Evolutionary conservation across 768 basidiomycete species (phyloP).

Genomic region (Pleurotus giganteus): DNA sequence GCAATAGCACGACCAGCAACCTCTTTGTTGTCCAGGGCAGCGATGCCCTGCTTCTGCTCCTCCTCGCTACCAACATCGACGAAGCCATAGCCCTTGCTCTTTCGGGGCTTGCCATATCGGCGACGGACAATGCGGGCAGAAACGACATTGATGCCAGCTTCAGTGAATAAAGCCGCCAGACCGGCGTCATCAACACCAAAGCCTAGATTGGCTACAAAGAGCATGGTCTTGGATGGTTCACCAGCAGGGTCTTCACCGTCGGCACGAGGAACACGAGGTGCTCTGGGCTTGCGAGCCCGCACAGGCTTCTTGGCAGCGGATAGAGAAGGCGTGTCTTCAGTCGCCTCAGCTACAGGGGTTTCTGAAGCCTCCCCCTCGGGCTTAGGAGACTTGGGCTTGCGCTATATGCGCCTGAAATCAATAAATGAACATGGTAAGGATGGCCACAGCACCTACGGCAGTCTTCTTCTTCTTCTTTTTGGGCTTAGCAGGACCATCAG

Average conservation of each 20-base stretch:
- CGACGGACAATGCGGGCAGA: conserved; percentile 89
- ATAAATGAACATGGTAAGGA: conserved; percentile 12
- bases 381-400: conserved; percentile 54
- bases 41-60: conserved; percentile 90
- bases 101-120: conserved; percentile 79
- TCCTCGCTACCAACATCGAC: conserved; percentile 90
- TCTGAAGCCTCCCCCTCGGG: conserved; percentile 38
- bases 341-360: conserved; percentile 30
- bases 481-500: conserved; percentile 72
- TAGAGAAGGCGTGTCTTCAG: conserved; percentile 32
- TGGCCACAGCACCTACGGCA: conserved; percentile 41
- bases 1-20: conserved; percentile 83
- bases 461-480: conserved; percentile 83
- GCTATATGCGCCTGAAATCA: conserved; percentile 37
- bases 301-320: conserved; percentile 44
- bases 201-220: conserved; percentile 97
- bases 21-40: conserved; percentile 83
- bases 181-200: conserved; percentile 89
- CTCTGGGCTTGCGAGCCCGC: conserved; percentile 56
- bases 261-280: conserved; percentile 61
- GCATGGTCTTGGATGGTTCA: conserved; percentile 83
- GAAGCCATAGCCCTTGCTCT: conserved; percentile 97
- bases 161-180: conserved; percentile 80
- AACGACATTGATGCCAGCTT: conserved; percentile 76
- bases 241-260: conserved; percentile 82